Evolutionary conservation across 192 early-diverging fungal species (phyloP), one percentile per base, ranked within the genome.

Genomic region (Coemansia sp.): DNA sequence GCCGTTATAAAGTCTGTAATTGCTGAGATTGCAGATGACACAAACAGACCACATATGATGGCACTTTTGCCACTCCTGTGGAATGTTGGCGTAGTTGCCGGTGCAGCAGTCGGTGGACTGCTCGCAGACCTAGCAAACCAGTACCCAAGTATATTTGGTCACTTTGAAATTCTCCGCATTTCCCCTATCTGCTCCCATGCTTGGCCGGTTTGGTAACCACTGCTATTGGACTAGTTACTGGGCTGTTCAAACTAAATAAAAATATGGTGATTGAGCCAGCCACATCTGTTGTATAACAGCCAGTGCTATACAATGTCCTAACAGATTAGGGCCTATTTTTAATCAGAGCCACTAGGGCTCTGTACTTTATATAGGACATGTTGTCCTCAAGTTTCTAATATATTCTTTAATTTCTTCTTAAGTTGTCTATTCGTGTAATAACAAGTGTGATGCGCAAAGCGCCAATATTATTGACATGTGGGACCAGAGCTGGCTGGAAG

Each of bases 381-480:
- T n/a, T n/a, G n/a, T n/a, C n/a, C n/a, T n/a, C n/a, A n/a, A n/a
- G n/a, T n/a, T n/a, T n/a, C n/a, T n/a, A n/a, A n/a, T n/a, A n/a
- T n/a, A n/a, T n/a, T n/a, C n/a, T n/a, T n/a, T n/a, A n/a, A n/a
- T n/a, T n/a, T n/a, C n/a, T n/a, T n/a, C n/a, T n/a, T n/a, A n/a
- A n/a, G n/a, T n/a, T n/a, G n/a, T n/a, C n/a, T n/a, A n/a, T n/a
- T n/a, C n/a, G n/a, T n/a, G n/a, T n/a, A n/a, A n/a, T n/a, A 95
- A 98, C 81, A 74, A 83, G 59, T 85, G 92, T 61, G 80, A 87
- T 61, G 63, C 18, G 46, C 78, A 86, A 51, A 72, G 86, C 15
- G 76, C 77, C n/a, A 87, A 95, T 65, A 95, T 90, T 0, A 97
- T 98, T 93, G 97, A 99, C 48, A 88, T 76, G 61, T 99, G 97